These are phyloP conservation scores for Monosporozyma unispora DNA, from an alignment of 805 yeast genomes.

Conservation along the genomic window DNA sequence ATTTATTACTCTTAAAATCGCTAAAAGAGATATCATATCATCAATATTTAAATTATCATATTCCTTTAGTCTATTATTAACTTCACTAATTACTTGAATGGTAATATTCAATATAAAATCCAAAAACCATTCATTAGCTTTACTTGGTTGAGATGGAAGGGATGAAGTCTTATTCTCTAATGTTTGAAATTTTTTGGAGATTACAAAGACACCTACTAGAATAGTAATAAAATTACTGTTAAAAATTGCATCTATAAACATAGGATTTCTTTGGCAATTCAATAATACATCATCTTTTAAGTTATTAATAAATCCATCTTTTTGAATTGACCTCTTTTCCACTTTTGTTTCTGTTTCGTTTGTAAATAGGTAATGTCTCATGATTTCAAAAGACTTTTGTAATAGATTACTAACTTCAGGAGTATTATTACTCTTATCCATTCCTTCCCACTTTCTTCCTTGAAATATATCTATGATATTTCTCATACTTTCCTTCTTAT, in stretches of 20 bases:
- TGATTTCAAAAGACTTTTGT: neutral
- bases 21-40: slow-evolving; percentile 9
- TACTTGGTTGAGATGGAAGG: neutral
- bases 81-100: neutral
- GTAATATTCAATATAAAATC: neutral
- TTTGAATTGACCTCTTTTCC: neutral
- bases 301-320: neutral
- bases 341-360: neutral
- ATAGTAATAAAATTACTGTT: neutral
- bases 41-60: neutral
- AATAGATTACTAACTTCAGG: neutral
- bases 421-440: neutral
- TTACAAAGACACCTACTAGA: neutral
- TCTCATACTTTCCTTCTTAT: neutral
- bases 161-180: neutral
- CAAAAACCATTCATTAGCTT: neutral
- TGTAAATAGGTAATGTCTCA: neutral
- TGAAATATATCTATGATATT: neutral
- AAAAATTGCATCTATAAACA: neutral
- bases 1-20: slow-evolving; percentile 41
- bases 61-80: neutral
- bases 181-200: neutral
- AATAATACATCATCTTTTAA: neutral
- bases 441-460: neutral
- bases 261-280: neutral